Evolutionary conservation across 768 basidiomycete species (phyloP).

Genomic region (Boletus pseudo-olivaceus): DNA sequence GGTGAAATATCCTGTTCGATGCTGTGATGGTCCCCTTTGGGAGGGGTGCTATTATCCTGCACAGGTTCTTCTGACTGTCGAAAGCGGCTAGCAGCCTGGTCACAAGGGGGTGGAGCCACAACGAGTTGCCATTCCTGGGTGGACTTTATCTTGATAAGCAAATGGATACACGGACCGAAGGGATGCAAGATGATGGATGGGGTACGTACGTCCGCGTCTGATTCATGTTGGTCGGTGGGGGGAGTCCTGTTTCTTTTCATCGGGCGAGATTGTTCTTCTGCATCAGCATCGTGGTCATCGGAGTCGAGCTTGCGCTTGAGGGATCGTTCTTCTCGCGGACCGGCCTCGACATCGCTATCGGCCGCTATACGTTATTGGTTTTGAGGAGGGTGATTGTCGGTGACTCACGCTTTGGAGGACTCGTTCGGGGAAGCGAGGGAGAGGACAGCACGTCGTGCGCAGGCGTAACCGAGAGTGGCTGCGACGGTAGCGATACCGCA

Average conservation of each 20-base stretch:
- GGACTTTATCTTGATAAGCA: slow-evolving; percentile 22
- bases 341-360: slow-evolving; percentile 32
- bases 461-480: slow-evolving; percentile 58
- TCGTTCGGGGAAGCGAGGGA: slow-evolving; percentile 18
- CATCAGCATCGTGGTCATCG: slow-evolving; percentile 25
- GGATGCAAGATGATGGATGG: not conserved
- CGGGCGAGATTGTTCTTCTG: slow-evolving; percentile 27
- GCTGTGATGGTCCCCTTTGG: not conserved
- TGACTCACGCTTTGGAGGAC: slow-evolving; percentile 30
- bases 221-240: slow-evolving; percentile 29
- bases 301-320: slow-evolving; percentile 32
- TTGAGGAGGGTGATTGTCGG: slow-evolving; percentile 29
- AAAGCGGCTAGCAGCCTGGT: slow-evolving; percentile 15
- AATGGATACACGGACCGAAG: slow-evolving; percentile 3
- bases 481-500: slow-evolving; percentile 58
- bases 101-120: slow-evolving; percentile 30
- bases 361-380: slow-evolving; percentile 25
- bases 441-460: slow-evolving; percentile 38
- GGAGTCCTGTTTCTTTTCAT: slow-evolving; percentile 42
- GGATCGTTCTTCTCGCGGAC: slow-evolving; percentile 26
- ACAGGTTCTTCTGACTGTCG: slow-evolving; percentile 8
- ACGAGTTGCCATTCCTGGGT: slow-evolving; percentile 32
- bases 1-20: slow-evolving; percentile 3
- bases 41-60: slow-evolving; percentile 8
- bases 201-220: slow-evolving; percentile 28